These are phyloP conservation scores for Diplodia sapinea DNA, from an alignment of 2,329 filamentous ascomycete species.

Conservation along the genomic window DNA sequence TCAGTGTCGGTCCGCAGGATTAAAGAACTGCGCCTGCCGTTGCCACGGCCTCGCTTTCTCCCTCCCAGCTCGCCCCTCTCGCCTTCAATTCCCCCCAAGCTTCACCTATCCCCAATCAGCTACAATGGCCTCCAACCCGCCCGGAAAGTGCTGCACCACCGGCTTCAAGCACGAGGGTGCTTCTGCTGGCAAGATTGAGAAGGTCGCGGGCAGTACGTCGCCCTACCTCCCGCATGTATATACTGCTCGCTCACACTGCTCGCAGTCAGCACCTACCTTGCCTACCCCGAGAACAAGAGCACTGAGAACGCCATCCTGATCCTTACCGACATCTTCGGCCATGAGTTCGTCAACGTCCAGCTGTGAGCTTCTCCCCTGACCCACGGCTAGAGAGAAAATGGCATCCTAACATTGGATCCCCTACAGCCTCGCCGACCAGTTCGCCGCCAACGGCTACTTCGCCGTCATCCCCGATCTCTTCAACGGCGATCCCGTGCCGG, in stretches of 20 bases:
- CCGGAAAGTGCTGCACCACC: constrained; percentile 54
- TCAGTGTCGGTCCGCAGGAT: not conserved
- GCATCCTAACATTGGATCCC: constrained; percentile 2
- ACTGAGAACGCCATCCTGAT: constrained; percentile 63
- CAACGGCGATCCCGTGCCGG: constrained; percentile 65
- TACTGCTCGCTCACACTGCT: constrained; percentile 4
- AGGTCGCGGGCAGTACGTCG: constrained; percentile 53
- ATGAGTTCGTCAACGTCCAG: constrained; percentile 58
- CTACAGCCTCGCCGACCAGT: constrained; percentile 70
- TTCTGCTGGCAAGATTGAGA: constrained; percentile 55
- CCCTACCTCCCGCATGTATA: not conserved
- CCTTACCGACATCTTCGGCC: constrained; percentile 64
- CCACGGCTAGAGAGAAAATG: not conserved
- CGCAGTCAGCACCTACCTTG: constrained; percentile 62
- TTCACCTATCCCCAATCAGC: not conserved
- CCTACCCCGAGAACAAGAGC: constrained; percentile 58
- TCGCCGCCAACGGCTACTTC: constrained; percentile 74
- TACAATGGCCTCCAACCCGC: constrained; percentile 59
- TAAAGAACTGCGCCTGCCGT: not conserved
- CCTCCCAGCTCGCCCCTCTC: not conserved
- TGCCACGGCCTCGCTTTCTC: not conserved
- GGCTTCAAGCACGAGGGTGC: constrained; percentile 61
- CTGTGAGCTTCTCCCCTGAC: constrained; percentile 40
- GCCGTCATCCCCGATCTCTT: constrained; percentile 74
- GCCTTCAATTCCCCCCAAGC: not conserved